Base-by-base conservation (phyloP, 192 early-diverging fungal species). In the Entophlyctis luteolus region DNA sequence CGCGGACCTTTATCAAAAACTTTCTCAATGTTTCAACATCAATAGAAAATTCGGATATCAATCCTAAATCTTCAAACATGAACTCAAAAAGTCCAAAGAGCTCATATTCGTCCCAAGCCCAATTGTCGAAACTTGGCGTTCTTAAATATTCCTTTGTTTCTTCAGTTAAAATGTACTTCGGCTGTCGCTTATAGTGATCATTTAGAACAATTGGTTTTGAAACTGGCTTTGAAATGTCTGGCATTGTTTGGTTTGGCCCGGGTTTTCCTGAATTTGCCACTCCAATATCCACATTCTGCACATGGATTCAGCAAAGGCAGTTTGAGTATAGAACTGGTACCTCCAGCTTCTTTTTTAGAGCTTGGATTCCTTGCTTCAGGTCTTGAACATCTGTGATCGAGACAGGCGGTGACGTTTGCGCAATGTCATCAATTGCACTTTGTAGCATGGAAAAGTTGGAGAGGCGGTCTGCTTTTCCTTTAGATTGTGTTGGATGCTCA, bases 1-100 rank as follows among this genome's bases (percentile, higher is more conserved):
- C 53, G 62, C 63, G 14, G 23, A 79, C 66, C 16, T 58, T 39
- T 23, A 66, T 29, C 65, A 82, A 59, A 56, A 82, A 82, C 47
- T 59, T 49, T 20, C 59, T 47, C 33, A 82, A 47, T 0, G 46
- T 70, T 14, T 35, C 35, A 42, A 65, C 55, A 29, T 82, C 74
- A 29, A 82, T 77, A 62, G 75, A 71, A 69, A 77, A 82, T 22
- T 49, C 52, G 27, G 46, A 31, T 8, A 82, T 49, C n/a, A 79
- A 59, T 14, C 63, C 75, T 33, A 82, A 71, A 46, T 79, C 77
- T 55, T 31, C 45, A 67, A 79, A 82, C 66, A 79, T 79, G 54
- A 65, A 46, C 48, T 58, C 77, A 22, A 79, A 52, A 22, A 82
- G 59, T 1, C 54, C 68, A 48, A 77, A 48, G 62, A 82, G 65